Base-by-base conservation (phyloP, 306 rosid genomes). In the Dryas alaskensis region DNA sequence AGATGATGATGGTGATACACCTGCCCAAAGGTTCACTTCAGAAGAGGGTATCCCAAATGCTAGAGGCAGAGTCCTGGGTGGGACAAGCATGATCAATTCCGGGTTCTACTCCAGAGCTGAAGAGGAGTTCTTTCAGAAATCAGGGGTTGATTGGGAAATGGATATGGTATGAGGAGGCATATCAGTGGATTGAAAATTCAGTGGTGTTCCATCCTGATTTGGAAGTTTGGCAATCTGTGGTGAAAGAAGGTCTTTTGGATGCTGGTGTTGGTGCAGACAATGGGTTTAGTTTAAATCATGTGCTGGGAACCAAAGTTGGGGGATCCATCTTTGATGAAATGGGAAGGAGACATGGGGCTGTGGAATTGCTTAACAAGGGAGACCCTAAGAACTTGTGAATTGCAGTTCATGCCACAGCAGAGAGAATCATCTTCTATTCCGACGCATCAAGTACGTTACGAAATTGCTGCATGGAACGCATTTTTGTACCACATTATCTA, bases 281-380 rank as follows among this genome's bases (percentile, higher is more conserved):
- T 46, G 83, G 74, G 9, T 70, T 74, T 47, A 61, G 8, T 37
- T 17, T 78, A 62, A n/a, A 69, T 1, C 82, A 82, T 37, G 0
- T 42, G 9, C 76, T 22, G 0, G 82, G 82, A 47, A 65, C 82
- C 0, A 78, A 54, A 67, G 16, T 8, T 4, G 47, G 69, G 0
- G 82, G 73, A 13, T 73, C 85, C 1, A 63, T 10, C 2, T 77
- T 82, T 42, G 82, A 82, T 22, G 7, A 9, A 10, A n/a, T 4
- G 0, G 85, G 79, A 8, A 54, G 19, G 13, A 59, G 85, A 43
- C 82, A 73, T 57, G 82, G 76, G 8, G 85, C 77, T 45, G 81
- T 70, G 6, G 83, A 82, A 53, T 53, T 82, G 4, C 75, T 82
- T 1, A 75, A 78, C 3, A 40, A 49, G 16, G 82, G 70, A 10